Percentiles rank a stretch among this genome's conserved stretches.
Evolutionary conservation across 2,329 filamentous ascomycete species (phyloP).

Genomic region (Hirsutella thompsonii): DNA sequence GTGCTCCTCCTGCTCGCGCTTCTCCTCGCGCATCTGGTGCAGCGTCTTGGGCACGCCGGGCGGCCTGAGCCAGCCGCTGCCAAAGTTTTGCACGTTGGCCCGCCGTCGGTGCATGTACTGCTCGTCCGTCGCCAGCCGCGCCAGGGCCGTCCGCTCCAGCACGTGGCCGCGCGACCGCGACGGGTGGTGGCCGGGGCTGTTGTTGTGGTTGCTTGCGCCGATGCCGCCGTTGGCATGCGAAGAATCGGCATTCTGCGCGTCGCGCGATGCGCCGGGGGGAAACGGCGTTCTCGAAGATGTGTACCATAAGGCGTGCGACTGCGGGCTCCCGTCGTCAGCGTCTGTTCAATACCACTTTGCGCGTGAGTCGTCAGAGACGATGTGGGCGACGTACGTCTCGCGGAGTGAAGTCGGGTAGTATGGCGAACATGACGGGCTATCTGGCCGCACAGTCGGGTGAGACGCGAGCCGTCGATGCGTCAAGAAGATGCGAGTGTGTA

Average conservation of each 20-base stretch:
- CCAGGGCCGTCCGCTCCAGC: slow-evolving; percentile 48
- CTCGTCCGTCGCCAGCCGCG: slow-evolving; percentile 65
- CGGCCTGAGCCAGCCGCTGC: slow-evolving; percentile 80
- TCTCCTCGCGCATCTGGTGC: slow-evolving; percentile 81
- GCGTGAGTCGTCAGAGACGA: no score
- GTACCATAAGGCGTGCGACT: slow-evolving; percentile 68
- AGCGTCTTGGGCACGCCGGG: slow-evolving; percentile 82
- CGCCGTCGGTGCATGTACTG: slow-evolving; percentile 63
- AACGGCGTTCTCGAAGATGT: slow-evolving; percentile 44
- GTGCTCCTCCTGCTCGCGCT: slow-evolving; percentile 77
- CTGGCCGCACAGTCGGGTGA: background rate
- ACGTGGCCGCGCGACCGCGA: slow-evolving; percentile 28
- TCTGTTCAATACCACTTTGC: background rate
- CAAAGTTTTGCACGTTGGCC: slow-evolving; percentile 73
- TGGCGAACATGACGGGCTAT: slow-evolving; percentile 39
- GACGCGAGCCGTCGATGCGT: background rate
- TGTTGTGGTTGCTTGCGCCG: slow-evolving; percentile 14
- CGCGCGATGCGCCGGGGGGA: slow-evolving; percentile 19
- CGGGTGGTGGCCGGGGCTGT: slow-evolving; percentile 17
- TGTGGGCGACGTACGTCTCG: slow-evolving; percentile 56
- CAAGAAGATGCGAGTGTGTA: background rate
- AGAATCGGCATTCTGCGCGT: slow-evolving; percentile 15
- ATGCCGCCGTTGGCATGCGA: slow-evolving; percentile 3
- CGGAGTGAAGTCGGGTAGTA: slow-evolving; percentile 54
- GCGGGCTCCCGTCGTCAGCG: slow-evolving; percentile 2